Evolutionary conservation across 805 yeast species (phyloP), one percentile per base, ranked within the genome.

Genomic region (Ogataea nonfermentans): DNA sequence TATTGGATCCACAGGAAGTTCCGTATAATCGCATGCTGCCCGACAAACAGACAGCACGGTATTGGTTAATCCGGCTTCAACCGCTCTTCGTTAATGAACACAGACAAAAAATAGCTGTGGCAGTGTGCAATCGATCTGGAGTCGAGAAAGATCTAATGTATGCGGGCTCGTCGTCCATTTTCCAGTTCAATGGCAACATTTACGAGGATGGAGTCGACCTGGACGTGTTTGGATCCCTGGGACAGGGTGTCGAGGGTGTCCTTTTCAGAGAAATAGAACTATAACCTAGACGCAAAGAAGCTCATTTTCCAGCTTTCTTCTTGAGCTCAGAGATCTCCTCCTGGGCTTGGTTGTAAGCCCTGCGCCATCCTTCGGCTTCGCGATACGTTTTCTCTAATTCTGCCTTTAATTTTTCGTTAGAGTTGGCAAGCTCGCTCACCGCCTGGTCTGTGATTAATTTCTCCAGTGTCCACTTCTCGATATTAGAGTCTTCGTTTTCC

Each of bases 381-480:
- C 95, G 75, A 71, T 91, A 91, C 11, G 96, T 95, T 57, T 87
- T 81, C 52, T 87, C 95, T 54, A 91, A 74, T 66, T 90, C 97
- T 39, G 73, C 75, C 66, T 88, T 89, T 61, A 91, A 74, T 64
- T 87, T 84, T 55, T 88, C 95, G 67, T 90, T 91, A 10, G 89
- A 79, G 29, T 85, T 80, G 37, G 85, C 77, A 51, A 91, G 74
- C 63, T 90, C 96, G 47, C 84, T 78, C 37, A 89, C 83, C 9
- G 91, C 89, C 66, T 91, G 98, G 62, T 90, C 97, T 25, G 91
- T 83, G 48, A 89, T 73, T 47, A 93, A 73, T 67, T 91, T 91
- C 63, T 91, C 97, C 56, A 91, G 72, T 5, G 97, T 90, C 87
- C 95, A 87, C 68, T 93, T 91, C 65, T 91, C 96, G 54, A 88